phyloP scores from a whole-genome alignment of 2,329 filamentous ascomycete genomes.

The Cladosporium sp. region DNA sequence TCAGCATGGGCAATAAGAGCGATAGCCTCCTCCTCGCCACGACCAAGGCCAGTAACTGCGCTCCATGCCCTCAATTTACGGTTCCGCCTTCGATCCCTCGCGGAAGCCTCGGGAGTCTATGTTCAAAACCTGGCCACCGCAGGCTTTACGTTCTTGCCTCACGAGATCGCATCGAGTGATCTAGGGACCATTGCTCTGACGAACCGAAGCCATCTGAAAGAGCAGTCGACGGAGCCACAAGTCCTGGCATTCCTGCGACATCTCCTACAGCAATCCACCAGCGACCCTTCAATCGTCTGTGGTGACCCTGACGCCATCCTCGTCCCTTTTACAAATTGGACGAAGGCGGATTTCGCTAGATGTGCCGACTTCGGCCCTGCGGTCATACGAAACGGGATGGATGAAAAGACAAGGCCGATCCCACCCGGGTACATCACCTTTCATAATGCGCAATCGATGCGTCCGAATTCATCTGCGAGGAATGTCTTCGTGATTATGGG shows the following conservation, averaged over 20 bases:
- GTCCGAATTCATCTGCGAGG: background rate
- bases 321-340: constrained; percentile 39
- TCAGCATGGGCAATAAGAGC: constrained; percentile 38
- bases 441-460: background rate
- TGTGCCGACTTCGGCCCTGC: constrained; percentile 34
- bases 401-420: background rate
- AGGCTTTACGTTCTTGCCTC: constrained; percentile 11
- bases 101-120: background rate
- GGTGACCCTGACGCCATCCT: constrained; percentile 29
- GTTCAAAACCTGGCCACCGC: constrained; percentile 9
- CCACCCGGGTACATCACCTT: background rate
- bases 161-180: constrained; percentile 9
- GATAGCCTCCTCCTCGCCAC: constrained; percentile 23
- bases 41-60: constrained; percentile 32
- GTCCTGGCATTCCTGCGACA: constrained; percentile 20
- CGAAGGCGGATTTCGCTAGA: constrained; percentile 33
- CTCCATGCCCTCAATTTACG: constrained; percentile 40
- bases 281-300: constrained; percentile 28
- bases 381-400: constrained; percentile 16
- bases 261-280: constrained; percentile 16
- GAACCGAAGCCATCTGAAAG: constrained; percentile 17
- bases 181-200: constrained; percentile 14
- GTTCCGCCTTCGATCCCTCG: constrained; percentile 23
- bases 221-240: constrained; percentile 21
- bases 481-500: constrained; percentile 25